A percentile compares a stretch with the other conserved stretches of the same genome.
Conservation (phyloP, 495 filamentous ascomycete species). For the Sabuloglossum arenarium region DNA sequence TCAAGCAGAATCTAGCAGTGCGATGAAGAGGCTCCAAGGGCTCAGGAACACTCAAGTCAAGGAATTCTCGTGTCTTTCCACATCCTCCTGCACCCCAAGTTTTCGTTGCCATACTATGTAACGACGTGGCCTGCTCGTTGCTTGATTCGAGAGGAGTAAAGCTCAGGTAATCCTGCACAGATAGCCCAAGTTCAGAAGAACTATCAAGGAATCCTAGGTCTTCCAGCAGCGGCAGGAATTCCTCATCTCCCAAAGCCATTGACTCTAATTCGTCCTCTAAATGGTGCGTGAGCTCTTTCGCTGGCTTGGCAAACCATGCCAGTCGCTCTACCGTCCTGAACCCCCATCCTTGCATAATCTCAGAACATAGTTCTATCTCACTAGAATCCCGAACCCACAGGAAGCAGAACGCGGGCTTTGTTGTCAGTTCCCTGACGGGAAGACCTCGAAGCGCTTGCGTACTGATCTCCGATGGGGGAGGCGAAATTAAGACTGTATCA, state of each 20-base stretch:
- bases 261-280: neutral
- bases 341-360: neutral
- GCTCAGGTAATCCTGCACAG: neutral
- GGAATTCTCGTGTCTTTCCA: neutral
- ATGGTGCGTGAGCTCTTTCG: neutral
- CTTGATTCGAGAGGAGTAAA: neutral
- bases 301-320: neutral
- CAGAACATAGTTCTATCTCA: neutral
- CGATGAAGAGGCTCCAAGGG: neutral
- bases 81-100: neutral
- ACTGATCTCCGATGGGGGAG: neutral
- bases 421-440: neutral
- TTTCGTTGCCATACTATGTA: neutral
- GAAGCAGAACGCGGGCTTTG: constrained; percentile 1
- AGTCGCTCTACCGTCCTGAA: neutral
- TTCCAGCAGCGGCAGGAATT: neutral
- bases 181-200: neutral
- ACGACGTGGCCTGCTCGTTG: neutral
- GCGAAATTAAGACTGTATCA: neutral
- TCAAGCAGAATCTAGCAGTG: neutral
- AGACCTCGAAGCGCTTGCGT: neutral
- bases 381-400: neutral
- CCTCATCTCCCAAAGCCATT: neutral
- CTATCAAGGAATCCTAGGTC: neutral
- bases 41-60: neutral